Conservation (phyloP, 208 protist genomes). For the Crithidia acanthocephali region DNA sequence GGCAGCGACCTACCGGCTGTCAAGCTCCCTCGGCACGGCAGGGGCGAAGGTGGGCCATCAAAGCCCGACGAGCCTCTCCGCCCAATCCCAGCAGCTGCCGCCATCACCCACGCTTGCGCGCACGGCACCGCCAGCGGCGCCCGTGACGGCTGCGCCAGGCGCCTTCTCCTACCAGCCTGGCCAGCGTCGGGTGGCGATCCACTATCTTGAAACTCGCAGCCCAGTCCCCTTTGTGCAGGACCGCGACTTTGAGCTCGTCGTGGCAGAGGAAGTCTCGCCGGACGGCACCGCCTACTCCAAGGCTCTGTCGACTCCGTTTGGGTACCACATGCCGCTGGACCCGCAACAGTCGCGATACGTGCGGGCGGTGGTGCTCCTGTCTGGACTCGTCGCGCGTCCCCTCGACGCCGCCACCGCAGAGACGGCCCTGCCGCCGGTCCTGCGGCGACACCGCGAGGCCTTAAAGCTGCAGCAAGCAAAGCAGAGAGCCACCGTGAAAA, state of each 20-base stretch:
- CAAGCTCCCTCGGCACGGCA: not conserved
- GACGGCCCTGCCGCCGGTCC: slow-evolving; percentile 19
- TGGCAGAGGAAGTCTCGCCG: slow-evolving; percentile 53
- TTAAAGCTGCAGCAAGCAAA: not conserved
- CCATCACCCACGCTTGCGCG: not conserved
- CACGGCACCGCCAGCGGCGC: not conserved
- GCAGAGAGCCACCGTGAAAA: not conserved
- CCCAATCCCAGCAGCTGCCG: not conserved
- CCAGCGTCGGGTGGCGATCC: slow-evolving; percentile 66
- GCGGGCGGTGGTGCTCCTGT: slow-evolving; percentile 62
- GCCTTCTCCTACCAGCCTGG: slow-evolving; percentile 48
- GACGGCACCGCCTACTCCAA: slow-evolving; percentile 73
- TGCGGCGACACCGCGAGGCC: slow-evolving; percentile 17
- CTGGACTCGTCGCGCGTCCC: slow-evolving; percentile 64
- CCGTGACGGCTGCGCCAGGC: not conserved
- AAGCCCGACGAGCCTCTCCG: not conserved
- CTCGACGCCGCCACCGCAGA: slow-evolving; percentile 18
- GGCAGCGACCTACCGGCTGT: not conserved
- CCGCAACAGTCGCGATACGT: slow-evolving; percentile 69
- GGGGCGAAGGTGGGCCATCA: not conserved
- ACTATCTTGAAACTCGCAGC: slow-evolving; percentile 70
- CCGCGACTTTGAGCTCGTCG: slow-evolving; percentile 82
- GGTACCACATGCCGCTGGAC: slow-evolving; percentile 60
- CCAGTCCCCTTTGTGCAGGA: slow-evolving; percentile 68
- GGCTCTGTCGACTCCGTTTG: slow-evolving; percentile 70